phyloP scores from a whole-genome alignment of 768 basidiomycete genomes.

The Panaeolus papilionaceus region DNA sequence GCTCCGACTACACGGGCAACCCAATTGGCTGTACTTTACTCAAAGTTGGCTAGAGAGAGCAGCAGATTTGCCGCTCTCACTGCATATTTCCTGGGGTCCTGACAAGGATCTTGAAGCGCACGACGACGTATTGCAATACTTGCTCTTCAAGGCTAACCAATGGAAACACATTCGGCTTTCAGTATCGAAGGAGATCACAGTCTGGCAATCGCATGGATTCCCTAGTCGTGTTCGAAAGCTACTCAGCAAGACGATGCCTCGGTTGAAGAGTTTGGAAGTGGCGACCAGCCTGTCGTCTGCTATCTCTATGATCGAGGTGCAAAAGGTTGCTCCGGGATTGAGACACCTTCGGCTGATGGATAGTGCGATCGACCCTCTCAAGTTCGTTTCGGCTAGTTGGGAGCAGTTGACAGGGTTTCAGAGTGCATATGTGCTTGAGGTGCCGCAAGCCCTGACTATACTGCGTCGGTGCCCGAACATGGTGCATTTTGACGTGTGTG shows the following conservation, averaged over 20 bases:
- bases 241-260: constrained; percentile 15
- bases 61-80: constrained; percentile 17
- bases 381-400: constrained; percentile 14
- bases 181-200: constrained; percentile 9
- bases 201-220: constrained; percentile 21
- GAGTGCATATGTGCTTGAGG: constrained; percentile 15
- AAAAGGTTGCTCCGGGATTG: constrained; percentile 17
- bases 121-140: constrained; percentile 17
- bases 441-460: constrained; percentile 17
- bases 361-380: constrained; percentile 14
- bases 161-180: constrained; percentile 19
- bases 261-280: constrained; percentile 12
- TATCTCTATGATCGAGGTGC: constrained; percentile 13
- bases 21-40: constrained; percentile 7
- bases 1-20: constrained; percentile 15
- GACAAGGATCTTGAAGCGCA: constrained; percentile 17
- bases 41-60: constrained; percentile 20
- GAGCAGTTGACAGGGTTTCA: constrained; percentile 17
- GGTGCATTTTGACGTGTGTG: constrained; percentile 18
- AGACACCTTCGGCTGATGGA: constrained; percentile 17
- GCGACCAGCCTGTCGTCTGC: constrained; percentile 15
- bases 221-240: constrained; percentile 16
- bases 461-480: constrained; percentile 19
- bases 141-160: constrained; percentile 11
- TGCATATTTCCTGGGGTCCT: constrained; percentile 20